Evolutionary conservation across 805 yeast species (phyloP), one percentile per base, ranked within the genome.

Genomic region (Starmerella stigmatis): DNA sequence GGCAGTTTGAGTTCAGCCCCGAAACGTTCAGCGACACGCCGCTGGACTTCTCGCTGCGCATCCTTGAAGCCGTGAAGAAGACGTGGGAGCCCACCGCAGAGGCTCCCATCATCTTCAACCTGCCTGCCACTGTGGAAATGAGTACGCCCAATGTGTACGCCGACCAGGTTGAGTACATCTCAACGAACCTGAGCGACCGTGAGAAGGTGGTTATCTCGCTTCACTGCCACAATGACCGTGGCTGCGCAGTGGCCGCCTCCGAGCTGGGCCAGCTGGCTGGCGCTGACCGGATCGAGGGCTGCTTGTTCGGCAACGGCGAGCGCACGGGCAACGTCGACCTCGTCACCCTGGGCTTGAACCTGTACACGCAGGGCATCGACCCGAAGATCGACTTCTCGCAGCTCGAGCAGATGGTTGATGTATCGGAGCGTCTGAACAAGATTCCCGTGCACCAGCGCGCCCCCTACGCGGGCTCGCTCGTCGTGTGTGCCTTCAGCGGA

Each of bases 201-300:
- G 83, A 80, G 46, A 78, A 71, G 53, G 74, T 83, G 20, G 76
- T 84, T 56, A 74, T 82, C 42, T 81, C 92, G 12, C 72, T 83
- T 45, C 94, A 82, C 62, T 83, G 86, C 26, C 94, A 82, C 64
- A 82, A 82, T 55, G 92, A 82, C 64, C 73, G 94, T 58, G 94
- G 94, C 19, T 81, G 89, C 61, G 88, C 83, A 12, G 88, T 82
- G n/a, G 92, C 89, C 10, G 92, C 92, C 28, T 80, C 86, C 3
- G 94, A 82, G 64, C 71, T 82, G 46, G 94, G 83, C 37, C 79
- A 77, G 58, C 58, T 82, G 64, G 94, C 86, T 3, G 94, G 94
- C 44, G 94, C 86, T n/a, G 86, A 82, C 61, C 74, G 94, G 62
- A 82, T 82, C 21, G 94, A 82, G 64, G 94, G 94, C 19, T 82